A percentile compares a stretch with the other conserved stretches of the same genome.
Conservation (phyloP, 768 basidiomycete species). For the Calocera cornea region DNA sequence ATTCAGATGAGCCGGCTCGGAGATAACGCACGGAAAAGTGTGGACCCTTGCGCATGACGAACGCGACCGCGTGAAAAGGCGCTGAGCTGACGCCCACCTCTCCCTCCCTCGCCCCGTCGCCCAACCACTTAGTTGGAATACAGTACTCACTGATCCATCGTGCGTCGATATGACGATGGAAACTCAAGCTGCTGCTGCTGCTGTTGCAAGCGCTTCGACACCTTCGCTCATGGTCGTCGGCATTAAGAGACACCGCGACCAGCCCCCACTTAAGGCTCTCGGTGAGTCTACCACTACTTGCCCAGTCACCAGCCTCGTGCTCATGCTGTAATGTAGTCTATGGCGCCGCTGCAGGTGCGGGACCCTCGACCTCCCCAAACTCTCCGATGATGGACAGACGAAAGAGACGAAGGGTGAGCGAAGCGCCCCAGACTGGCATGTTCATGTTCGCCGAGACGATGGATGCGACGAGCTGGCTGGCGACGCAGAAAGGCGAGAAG, state of each 20-base stretch:
- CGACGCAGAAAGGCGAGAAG: not conserved
- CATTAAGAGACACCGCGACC: constrained; percentile 2
- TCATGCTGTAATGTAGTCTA: not conserved
- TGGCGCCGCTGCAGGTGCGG: not conserved
- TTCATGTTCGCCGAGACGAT: not conserved
- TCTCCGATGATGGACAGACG: not conserved
- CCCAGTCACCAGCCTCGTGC: not conserved
- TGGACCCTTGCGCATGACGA: no score
- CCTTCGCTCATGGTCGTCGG: not conserved
- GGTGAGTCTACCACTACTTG: not conserved
- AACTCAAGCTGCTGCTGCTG: no score
- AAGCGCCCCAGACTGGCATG: not conserved
- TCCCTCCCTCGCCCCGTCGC: no score
- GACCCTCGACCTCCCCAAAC: no score
- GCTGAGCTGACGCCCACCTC: no score
- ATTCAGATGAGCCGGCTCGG: no score
- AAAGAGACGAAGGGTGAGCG: not conserved
- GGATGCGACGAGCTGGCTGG: not conserved
- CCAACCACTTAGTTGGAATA: no score
- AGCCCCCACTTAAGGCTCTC: not conserved
- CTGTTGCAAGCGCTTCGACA: not conserved
- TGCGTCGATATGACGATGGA: no score
- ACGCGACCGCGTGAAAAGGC: no score
- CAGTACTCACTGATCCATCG: no score
- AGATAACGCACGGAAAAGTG: no score